A percentile compares a stretch with the other conserved stretches of the same genome.
Evolutionary conservation across 331 rosid genomes (phyloP).

Genomic region (Acacia pycnantha): DNA sequence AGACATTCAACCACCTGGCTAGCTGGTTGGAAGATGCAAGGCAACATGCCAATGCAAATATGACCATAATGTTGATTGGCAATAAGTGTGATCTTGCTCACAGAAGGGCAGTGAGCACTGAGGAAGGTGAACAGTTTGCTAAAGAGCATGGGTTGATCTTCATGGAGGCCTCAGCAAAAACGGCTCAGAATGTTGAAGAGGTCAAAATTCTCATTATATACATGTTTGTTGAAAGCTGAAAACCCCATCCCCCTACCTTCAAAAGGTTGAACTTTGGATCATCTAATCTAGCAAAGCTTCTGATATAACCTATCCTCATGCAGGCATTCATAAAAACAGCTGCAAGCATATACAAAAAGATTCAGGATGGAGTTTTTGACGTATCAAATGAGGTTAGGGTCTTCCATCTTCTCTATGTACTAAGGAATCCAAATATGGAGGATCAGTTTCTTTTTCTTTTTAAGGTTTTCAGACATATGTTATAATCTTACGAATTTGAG

Average conservation of each 20-base stretch:
- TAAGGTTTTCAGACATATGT: not conserved
- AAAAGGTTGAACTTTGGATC: not conserved
- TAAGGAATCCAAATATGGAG: not conserved
- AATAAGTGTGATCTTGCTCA: slow-evolving; percentile 97
- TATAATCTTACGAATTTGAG: not conserved
- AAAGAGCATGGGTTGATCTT: slow-evolving; percentile 96
- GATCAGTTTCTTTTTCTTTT: not conserved
- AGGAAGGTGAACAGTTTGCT: slow-evolving; percentile 99
- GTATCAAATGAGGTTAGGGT: slow-evolving; percentile 90
- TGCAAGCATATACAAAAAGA: slow-evolving; percentile 94
- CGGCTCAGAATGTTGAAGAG: slow-evolving; percentile 99
- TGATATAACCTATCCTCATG: slow-evolving; percentile 15
- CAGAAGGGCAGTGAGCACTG: slow-evolving; percentile 98
- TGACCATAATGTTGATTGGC: slow-evolving; percentile 96
- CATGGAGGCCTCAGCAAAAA: slow-evolving; percentile 99
- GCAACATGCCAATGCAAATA: slow-evolving; percentile 98
- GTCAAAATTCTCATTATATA: slow-evolving; percentile 34
- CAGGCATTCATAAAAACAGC: slow-evolving; percentile 98
- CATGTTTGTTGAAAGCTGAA: not conserved
- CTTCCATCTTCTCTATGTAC: not conserved
- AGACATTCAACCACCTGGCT: slow-evolving; percentile 97
- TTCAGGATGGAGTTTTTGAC: slow-evolving; percentile 97
- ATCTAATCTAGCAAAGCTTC: slow-evolving; percentile 16
- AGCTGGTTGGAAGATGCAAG: slow-evolving; percentile 99
- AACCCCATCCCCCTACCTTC: not conserved